Conservation (phyloP, 2,329 filamentous ascomycete genomes). For the Talaromyces sp. region DNA sequence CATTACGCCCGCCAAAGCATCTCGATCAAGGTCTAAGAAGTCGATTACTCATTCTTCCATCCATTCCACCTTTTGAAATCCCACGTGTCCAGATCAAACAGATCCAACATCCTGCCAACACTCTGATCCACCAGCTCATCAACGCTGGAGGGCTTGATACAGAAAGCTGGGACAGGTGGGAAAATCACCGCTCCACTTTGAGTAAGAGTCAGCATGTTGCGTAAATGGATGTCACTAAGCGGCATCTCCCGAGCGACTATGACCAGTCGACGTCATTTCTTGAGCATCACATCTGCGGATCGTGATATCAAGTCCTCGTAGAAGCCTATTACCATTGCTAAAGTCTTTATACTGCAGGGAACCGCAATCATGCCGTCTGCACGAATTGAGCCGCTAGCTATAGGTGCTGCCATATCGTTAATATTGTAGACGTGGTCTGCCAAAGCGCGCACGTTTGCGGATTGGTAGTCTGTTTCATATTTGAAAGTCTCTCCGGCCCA, state of each 20-base stretch:
- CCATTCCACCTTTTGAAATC: slow-evolving; percentile 31
- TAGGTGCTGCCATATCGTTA: slow-evolving; percentile 46
- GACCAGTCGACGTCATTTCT: slow-evolving; percentile 42
- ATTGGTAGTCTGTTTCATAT: slow-evolving; percentile 45
- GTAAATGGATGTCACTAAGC: slow-evolving; percentile 45
- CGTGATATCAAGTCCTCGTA: slow-evolving; percentile 47
- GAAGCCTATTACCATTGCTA: slow-evolving; percentile 41
- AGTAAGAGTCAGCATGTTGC: slow-evolving; percentile 45
- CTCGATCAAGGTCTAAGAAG: too few relatives aligned
- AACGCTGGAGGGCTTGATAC: slow-evolving; percentile 38
- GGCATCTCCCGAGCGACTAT: slow-evolving; percentile 46
- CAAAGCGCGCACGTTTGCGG: slow-evolving; percentile 36
- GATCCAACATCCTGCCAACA: slow-evolving; percentile 47
- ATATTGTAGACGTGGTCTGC: slow-evolving; percentile 33
- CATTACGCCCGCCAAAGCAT: too few relatives aligned
- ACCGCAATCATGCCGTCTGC: slow-evolving; percentile 48
- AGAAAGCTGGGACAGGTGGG: slow-evolving; percentile 46
- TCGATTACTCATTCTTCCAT: slow-evolving; percentile 21
- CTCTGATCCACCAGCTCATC: slow-evolving; percentile 47
- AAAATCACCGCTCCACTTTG: slow-evolving; percentile 42
- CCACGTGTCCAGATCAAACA: slow-evolving; percentile 42
- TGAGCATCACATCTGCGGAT: slow-evolving; percentile 47
- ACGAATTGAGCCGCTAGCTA: slow-evolving; percentile 46
- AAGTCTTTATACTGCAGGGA: slow-evolving; percentile 50
- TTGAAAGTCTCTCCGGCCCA: slow-evolving; percentile 50